These are phyloP conservation scores for Sporisorium exsertum DNA, from an alignment of 1,284 basidiomycete genomes.

Conservation along the genomic window DNA sequence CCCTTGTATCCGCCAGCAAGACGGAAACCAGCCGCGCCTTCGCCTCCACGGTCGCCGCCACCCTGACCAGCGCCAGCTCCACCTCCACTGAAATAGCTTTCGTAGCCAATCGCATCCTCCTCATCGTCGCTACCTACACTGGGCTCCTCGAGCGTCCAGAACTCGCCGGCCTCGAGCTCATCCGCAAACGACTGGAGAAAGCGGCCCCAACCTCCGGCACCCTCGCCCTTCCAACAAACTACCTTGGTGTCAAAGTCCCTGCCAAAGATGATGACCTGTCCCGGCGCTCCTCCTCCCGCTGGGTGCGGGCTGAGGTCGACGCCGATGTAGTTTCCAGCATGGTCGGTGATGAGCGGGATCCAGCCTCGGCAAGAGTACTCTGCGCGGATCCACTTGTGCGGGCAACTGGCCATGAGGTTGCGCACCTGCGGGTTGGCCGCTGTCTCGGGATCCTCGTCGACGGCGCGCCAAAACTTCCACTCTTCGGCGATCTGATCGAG, in stretches of 20 bases:
- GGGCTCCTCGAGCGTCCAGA: constrained; percentile 58
- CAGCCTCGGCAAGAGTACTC: constrained; percentile 94
- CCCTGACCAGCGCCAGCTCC: constrained; percentile 58
- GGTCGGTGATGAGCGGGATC: constrained; percentile 93
- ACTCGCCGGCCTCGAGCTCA: constrained; percentile 87
- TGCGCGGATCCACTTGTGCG: constrained; percentile 87
- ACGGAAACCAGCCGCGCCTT: constrained; percentile 58
- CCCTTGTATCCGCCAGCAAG: constrained; percentile 63
- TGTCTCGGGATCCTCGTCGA: constrained; percentile 64
- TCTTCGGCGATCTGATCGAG: constrained; percentile 63
- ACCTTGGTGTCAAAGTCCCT: constrained; percentile 98
- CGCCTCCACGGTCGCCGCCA: constrained; percentile 63
- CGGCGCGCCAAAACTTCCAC: constrained; percentile 67
- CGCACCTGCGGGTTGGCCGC: constrained; percentile 60
- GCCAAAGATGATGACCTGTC: constrained; percentile 97
- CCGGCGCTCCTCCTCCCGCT: constrained; percentile 75
- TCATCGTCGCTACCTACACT: constrained; percentile 53
- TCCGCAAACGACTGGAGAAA: constrained; percentile 94
- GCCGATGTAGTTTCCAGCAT: constrained; percentile 95
- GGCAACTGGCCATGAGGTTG: constrained; percentile 83
- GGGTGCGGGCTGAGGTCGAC: constrained; percentile 87
- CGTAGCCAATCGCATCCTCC: constrained; percentile 66
- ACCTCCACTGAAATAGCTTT: constrained; percentile 62
- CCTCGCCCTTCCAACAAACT: constrained; percentile 80
- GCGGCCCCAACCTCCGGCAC: constrained; percentile 89